Evolutionary conservation across 768 basidiomycete species (phyloP).

Genomic region (Dacryopinax spathularia): DNA sequence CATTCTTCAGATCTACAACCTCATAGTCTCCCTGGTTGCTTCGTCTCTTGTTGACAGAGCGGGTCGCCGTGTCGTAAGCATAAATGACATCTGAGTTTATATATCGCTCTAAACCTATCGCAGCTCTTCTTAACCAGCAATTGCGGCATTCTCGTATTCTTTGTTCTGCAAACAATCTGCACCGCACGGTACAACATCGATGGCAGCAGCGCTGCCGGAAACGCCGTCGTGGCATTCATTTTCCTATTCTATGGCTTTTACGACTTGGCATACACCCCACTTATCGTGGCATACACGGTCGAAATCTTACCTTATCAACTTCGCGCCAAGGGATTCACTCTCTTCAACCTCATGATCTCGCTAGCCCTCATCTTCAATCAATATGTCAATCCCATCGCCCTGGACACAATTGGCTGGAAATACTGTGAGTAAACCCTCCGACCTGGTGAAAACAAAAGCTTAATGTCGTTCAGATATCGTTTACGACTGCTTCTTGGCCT

Average conservation of each 20-base stretch:
- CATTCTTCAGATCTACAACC: slow-evolving; percentile 41
- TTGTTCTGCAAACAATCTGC: slow-evolving; percentile 32
- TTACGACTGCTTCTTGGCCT: slow-evolving; percentile 55
- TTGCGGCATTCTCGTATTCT: slow-evolving; percentile 35
- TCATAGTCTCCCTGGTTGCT: slow-evolving; percentile 37
- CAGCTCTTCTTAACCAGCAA: slow-evolving; percentile 36
- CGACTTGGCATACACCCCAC: slow-evolving; percentile 74
- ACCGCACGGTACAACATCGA: slow-evolving; percentile 32
- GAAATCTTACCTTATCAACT: slow-evolving; percentile 75
- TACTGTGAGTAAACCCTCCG: slow-evolving; percentile 43
- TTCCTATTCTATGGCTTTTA: slow-evolving; percentile 71
- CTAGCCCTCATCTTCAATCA: slow-evolving; percentile 78
- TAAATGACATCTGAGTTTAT: slow-evolving; percentile 33
- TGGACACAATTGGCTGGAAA: slow-evolving; percentile 52
- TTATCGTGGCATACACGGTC: slow-evolving; percentile 74
- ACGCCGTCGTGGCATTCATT: slow-evolving; percentile 69
- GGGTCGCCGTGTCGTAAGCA: slow-evolving; percentile 51
- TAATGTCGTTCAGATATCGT: slow-evolving; percentile 32
- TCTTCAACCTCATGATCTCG: slow-evolving; percentile 69
- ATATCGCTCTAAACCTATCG: slow-evolving; percentile 16
- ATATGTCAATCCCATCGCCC: slow-evolving; percentile 71
- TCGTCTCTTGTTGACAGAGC: slow-evolving; percentile 36
- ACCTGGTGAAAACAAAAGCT: neutral
- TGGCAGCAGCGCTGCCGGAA: slow-evolving; percentile 21
- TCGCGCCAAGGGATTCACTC: slow-evolving; percentile 73